Percentiles rank a stretch among this genome's conserved stretches.
Evolutionary conservation across 768 basidiomycete genomes (phyloP).

Genomic region (Leucocoprinus leucothites): DNA sequence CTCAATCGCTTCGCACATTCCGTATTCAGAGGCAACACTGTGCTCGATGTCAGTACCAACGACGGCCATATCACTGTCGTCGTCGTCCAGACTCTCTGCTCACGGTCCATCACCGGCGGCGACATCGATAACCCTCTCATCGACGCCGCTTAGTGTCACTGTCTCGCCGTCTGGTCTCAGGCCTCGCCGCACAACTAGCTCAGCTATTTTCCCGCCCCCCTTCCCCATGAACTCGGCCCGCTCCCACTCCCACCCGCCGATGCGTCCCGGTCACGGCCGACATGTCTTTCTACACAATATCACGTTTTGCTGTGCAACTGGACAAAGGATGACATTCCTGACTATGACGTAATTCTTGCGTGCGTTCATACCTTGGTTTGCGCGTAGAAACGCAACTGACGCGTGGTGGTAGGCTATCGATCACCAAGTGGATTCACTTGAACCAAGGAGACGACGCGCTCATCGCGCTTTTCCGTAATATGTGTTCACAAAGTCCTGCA

Average conservation of each 20-base stretch:
- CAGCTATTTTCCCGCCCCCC: constrained; percentile 75
- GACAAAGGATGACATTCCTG: constrained; percentile 50
- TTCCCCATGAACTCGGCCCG: constrained; percentile 72
- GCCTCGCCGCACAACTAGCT: constrained; percentile 38
- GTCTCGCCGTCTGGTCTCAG: constrained; percentile 68
- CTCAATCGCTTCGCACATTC: constrained; percentile 54
- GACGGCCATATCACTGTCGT: constrained; percentile 72
- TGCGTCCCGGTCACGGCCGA: constrained; percentile 18
- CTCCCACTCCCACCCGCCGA: constrained; percentile 59
- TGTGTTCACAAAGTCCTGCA: constrained; percentile 52
- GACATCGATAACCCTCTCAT: constrained; percentile 81
- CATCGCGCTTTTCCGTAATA: constrained; percentile 61
- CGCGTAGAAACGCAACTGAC: neutral
- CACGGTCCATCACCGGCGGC: constrained; percentile 74
- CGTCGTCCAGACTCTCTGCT: constrained; percentile 35
- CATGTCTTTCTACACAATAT: constrained; percentile 78
- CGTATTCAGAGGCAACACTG: constrained; percentile 52
- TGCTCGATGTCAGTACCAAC: constrained; percentile 87
- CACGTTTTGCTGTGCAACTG: constrained; percentile 70
- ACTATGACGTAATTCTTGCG: constrained; percentile 82
- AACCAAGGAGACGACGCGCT: constrained; percentile 76
- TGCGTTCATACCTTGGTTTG: constrained; percentile 31
- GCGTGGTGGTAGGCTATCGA: constrained; percentile 57
- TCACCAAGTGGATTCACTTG: constrained; percentile 92
- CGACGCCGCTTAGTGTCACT: constrained; percentile 70